Evolutionary conservation across 805 yeast genomes (phyloP).

Genomic region (Metschnikowia rubicola): DNA sequence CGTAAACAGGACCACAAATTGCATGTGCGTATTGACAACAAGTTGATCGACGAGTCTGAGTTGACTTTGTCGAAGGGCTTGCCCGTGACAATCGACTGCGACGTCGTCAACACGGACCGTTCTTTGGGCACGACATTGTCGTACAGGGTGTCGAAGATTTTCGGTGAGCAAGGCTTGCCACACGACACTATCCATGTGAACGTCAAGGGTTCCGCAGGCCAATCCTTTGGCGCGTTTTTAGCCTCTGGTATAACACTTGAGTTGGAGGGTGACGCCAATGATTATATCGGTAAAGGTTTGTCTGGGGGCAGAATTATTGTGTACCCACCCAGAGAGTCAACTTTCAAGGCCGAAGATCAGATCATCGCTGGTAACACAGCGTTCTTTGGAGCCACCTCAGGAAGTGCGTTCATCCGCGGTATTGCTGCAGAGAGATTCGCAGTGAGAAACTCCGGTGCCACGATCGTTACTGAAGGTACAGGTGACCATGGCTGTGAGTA

Average conservation of each 20-base stretch:
- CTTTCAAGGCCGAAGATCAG: conserved; percentile 92
- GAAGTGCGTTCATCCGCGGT: conserved; percentile 91
- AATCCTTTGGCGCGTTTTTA: conserved; percentile 96
- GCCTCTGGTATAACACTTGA: conserved; percentile 95
- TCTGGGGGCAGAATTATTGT: conserved; percentile 93
- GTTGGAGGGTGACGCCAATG: conserved; percentile 96
- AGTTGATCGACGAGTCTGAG: conserved; percentile 93
- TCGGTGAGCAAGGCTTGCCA: conserved; percentile 92
- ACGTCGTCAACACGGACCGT: conserved; percentile 93
- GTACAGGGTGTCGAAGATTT: conserved; percentile 86
- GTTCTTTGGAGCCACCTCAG: conserved; percentile 96
- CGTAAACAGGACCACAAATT: conserved; percentile 92
- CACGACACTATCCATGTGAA: conserved; percentile 95
- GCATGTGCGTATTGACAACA: conserved; percentile 92
- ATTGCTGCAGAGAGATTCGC: conserved; percentile 98
- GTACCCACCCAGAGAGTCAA: conserved; percentile 82
- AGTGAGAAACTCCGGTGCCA: conserved; percentile 98
- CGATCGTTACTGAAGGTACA: conserved; percentile 92
- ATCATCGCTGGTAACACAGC: conserved; percentile 96
- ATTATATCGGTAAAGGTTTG: conserved; percentile 95
- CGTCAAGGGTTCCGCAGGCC: conserved; percentile 92
- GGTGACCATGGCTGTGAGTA: conserved; percentile 99
- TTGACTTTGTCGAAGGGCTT: conserved; percentile 92
- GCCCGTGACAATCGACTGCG: conserved; percentile 91
- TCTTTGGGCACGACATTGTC: conserved; percentile 93